Evolutionary conservation across 164 flowering plant genomes (phyloP), one percentile per base, ranked within the genome.

Genomic region (Nymphaea colorata): DNA sequence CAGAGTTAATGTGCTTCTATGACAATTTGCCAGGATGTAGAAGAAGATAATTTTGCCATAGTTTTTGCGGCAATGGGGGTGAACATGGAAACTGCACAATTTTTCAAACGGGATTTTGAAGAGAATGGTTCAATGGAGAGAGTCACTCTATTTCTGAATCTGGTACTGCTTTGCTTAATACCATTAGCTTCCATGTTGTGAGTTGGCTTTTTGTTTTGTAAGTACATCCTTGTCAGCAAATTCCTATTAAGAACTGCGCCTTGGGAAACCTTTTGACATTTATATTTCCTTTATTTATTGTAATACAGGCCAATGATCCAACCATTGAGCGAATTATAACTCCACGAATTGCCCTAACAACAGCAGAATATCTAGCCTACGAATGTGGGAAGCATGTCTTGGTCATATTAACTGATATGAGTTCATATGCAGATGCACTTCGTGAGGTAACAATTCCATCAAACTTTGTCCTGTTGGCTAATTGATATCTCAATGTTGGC

Each of bases 21-120:
- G 61, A 61, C 66, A 62, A 60, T 64, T 66, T 64, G 69, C 59
- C 80, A 94, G 96, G 94, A 68, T 78, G 87, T 60, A 44, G 96
- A 79, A 79, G 99, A 92, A 72, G 98, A 95, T 83, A 90, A 95
- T 68, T 92, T 95, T 83, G 98, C 99, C 65, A 92, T 95, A 77
- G 99, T 92, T n/a, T 90, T 95, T 85, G 99, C 99, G 42, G 99
- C 98, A 62, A 90, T 90, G 96, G 99, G 99, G 77, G 99, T 95
- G 47, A 95, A 95, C 77, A 95, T 95, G 99, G 98, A 95, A 78
- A 95, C 97, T 42, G 97, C 97, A 43, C 97, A 92, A 76, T 95
- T 90, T 79, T 95, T 95, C 75, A 95, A 95, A 76, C 93, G 98
- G 65, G 99, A 95, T 82, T 95, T 95, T 83, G 99, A 95, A 81